phyloP scores from a whole-genome alignment of 495 filamentous ascomycete species.

The Penicillium lividum region DNA sequence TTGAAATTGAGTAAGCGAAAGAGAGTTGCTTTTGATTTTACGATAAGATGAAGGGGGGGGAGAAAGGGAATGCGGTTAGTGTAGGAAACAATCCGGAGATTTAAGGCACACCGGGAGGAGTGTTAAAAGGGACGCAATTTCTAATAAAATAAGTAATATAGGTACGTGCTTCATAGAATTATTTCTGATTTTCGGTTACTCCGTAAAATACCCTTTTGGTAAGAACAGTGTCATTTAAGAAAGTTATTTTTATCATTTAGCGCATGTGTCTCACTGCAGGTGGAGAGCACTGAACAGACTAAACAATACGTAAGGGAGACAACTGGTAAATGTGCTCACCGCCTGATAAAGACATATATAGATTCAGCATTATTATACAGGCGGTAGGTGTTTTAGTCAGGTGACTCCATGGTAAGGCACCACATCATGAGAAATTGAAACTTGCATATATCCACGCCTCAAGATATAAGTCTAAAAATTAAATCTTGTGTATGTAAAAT shows the following conservation, averaged over 20 bases:
- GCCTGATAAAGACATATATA: not conserved
- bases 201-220: not conserved
- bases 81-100: conserved; percentile 17
- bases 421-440: not conserved
- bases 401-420: not conserved
- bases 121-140: not conserved
- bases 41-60: conserved; percentile 20
- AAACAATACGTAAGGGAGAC: not conserved
- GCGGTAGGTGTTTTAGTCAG: not conserved
- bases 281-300: not conserved
- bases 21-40: conserved; percentile 2
- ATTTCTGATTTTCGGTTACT: not conserved
- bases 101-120: conserved; percentile 11
- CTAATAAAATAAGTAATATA: not conserved
- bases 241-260: conserved; percentile 1
- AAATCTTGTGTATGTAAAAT: not conserved
- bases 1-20: conserved; percentile 8
- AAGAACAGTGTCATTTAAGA: not conserved
- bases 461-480: not conserved
- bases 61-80: conserved; percentile 17
- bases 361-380: not conserved
- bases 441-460: not conserved
- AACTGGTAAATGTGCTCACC: not conserved
- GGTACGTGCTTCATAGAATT: not conserved
- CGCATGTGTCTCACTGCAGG: not conserved